Conservation (phyloP, 2,329 filamentous ascomycete genomes). For the Cercospora sojina region DNA sequence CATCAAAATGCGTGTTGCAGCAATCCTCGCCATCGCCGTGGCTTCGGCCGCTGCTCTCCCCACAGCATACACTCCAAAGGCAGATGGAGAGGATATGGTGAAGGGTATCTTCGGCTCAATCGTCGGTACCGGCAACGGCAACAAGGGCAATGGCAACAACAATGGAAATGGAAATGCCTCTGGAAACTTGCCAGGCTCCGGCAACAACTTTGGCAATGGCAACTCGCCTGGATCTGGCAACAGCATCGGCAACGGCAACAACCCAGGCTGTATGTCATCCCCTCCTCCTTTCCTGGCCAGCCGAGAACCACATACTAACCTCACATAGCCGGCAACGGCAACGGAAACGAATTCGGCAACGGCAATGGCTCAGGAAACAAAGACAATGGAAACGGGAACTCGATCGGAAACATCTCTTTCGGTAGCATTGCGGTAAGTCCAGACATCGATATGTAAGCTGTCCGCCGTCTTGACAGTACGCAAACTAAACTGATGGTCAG, state of each 20-base stretch:
- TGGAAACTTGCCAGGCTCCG: not conserved
- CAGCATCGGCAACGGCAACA: slow-evolving; percentile 4
- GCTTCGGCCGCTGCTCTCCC: slow-evolving; percentile 7
- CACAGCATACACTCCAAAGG: not conserved
- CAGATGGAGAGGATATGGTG: not conserved
- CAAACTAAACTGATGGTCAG: not conserved
- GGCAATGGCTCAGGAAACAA: slow-evolving; percentile 5
- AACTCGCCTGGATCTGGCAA: slow-evolving; percentile 4
- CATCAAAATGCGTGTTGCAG: slow-evolving; percentile 4
- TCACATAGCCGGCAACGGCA: not conserved
- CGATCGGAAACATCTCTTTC: slow-evolving; percentile 3
- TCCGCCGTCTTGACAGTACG: not conserved
- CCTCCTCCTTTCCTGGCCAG: not conserved
- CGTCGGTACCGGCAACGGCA: slow-evolving; percentile 10
- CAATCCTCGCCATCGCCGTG: slow-evolving; percentile 8
- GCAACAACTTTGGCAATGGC: slow-evolving; percentile 1
- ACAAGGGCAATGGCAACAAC: slow-evolving; percentile 7
- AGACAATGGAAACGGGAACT: slow-evolving; percentile 10
- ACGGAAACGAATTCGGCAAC: not conserved
- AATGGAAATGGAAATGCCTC: not conserved
- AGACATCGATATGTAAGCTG: slow-evolving; percentile 7
- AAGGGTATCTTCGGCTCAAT: slow-evolving; percentile 15
- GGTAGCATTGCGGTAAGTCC: slow-evolving; percentile 6
- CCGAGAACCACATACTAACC: not conserved
- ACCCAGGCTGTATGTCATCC: not conserved